Evolutionary conservation across 163 green algal species (phyloP).

Genomic region (Prototheca wickerhamii): DNA sequence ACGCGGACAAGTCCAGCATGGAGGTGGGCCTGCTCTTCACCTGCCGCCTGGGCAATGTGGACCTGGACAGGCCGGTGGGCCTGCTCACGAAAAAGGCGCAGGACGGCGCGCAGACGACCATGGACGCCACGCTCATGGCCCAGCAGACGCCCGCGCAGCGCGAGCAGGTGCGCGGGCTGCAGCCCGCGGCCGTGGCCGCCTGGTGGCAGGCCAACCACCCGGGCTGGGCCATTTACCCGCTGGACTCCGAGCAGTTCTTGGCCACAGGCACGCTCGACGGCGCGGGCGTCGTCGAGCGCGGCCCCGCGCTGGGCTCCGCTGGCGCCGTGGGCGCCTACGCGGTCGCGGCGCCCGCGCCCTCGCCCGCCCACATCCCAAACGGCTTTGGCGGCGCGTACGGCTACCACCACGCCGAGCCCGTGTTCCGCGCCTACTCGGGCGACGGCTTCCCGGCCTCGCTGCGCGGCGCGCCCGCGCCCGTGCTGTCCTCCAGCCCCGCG

Average conservation of each 20-base stretch:
- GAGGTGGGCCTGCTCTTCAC: constrained; percentile 75
- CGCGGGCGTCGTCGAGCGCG: no score
- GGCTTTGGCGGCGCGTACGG: neutral
- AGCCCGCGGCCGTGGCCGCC: constrained; percentile 50
- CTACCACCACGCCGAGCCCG: no score
- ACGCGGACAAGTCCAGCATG: constrained; percentile 54
- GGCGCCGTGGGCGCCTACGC: neutral
- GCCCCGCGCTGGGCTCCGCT: neutral
- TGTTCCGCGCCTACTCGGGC: neutral
- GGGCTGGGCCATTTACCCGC: constrained; percentile 74
- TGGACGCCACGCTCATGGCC: constrained; percentile 63
- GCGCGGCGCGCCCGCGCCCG: no score
- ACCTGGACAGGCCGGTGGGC: constrained; percentile 69
- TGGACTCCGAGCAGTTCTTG: constrained; percentile 65
- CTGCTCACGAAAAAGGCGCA: constrained; percentile 48
- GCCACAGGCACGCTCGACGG: constrained; percentile 32
- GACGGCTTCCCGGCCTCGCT: neutral
- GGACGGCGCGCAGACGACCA: constrained; percentile 43
- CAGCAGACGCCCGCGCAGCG: constrained; percentile 64
- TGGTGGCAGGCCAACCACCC: constrained; percentile 72
- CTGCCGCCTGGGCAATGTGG: constrained; percentile 68
- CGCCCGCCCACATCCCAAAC: neutral
- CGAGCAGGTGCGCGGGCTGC: constrained; percentile 52
- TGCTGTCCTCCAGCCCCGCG: neutral
- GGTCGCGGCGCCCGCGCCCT: neutral